phyloP scores from a whole-genome alignment of 2,329 filamentous ascomycete genomes.

The Penicillium sp. region DNA sequence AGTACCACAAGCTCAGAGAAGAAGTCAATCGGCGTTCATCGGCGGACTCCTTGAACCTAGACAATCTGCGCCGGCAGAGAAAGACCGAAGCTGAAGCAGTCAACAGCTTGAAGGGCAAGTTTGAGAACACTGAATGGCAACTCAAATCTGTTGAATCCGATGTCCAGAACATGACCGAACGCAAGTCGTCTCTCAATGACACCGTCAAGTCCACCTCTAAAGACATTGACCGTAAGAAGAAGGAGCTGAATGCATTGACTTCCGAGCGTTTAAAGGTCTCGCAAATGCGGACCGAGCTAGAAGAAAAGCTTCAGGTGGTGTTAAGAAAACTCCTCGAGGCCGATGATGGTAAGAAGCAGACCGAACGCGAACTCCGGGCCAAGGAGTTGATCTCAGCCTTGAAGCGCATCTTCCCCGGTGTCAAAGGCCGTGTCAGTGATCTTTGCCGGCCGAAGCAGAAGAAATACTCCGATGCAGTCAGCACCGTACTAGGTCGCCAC shows the following conservation, averaged over 20 bases:
- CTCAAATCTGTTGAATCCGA: conserved; percentile 73
- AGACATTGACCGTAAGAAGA: conserved; percentile 85
- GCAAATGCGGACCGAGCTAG: conserved; percentile 80
- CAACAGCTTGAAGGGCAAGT: conserved; percentile 82
- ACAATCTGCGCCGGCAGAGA: conserved; percentile 81
- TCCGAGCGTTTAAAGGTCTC: conserved; percentile 79
- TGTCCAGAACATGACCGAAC: conserved; percentile 64
- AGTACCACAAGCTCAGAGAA: conserved; percentile 80
- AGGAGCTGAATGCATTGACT: conserved; percentile 79
- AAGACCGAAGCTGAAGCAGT: conserved; percentile 91
- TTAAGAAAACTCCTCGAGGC: conserved; percentile 78
- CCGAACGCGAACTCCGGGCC: conserved; percentile 72
- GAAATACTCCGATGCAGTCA: conserved; percentile 91
- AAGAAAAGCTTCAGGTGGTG: conserved; percentile 85
- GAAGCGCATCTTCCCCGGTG: conserved; percentile 87
- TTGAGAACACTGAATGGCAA: conserved; percentile 73
- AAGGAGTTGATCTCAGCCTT: conserved; percentile 82
- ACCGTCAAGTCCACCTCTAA: conserved; percentile 66
- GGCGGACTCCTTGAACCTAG: conserved; percentile 75
- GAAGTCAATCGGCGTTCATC: conserved; percentile 83
- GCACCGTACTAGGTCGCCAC: conserved; percentile 84
- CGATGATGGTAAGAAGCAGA: conserved; percentile 80
- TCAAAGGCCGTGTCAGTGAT: conserved; percentile 84
- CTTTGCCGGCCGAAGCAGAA: conserved; percentile 96
- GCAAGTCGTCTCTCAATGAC: conserved; percentile 62